Conservation (phyloP, 805 yeast genomes). For the Zygoascus ofunaensis region DNA sequence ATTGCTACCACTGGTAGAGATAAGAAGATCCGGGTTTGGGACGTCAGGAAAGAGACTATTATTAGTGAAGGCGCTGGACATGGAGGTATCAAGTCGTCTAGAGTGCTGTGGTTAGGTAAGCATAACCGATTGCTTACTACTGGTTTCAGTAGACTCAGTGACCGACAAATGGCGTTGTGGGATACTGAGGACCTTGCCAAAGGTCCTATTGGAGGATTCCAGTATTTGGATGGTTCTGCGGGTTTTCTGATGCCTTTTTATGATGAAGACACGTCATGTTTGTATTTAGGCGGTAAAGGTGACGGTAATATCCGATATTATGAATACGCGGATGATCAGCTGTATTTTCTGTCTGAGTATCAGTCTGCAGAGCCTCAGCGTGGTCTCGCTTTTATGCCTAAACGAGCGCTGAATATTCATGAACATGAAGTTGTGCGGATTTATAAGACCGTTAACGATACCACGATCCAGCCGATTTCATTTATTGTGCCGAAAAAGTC, state of each 20-base stretch:
- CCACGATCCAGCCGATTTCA: constrained; percentile 78
- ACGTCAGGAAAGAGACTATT: constrained; percentile 63
- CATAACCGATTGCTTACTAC: constrained; percentile 81
- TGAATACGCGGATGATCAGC: constrained; percentile 78
- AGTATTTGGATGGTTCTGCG: constrained; percentile 78
- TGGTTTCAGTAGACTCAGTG: constrained; percentile 86
- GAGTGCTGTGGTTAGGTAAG: constrained; percentile 87
- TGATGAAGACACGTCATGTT: constrained; percentile 69
- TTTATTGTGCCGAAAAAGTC: constrained; percentile 91
- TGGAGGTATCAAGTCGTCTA: constrained; percentile 81
- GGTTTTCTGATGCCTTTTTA: constrained; percentile 90
- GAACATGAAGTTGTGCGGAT: constrained; percentile 79
- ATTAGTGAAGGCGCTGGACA: constrained; percentile 84
- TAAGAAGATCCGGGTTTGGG: constrained; percentile 86
- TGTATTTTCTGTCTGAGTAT: constrained; percentile 79
- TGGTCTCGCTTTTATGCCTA: constrained; percentile 88
- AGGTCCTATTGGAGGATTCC: constrained; percentile 87
- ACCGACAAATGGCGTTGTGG: constrained; percentile 95
- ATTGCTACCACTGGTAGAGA: constrained; percentile 89
- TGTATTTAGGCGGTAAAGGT: constrained; percentile 93
- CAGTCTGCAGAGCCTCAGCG: constrained; percentile 89
- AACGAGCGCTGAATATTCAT: constrained; percentile 62
- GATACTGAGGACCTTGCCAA: constrained; percentile 59
- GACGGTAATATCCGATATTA: constrained; percentile 95
- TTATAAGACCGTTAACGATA: constrained; percentile 83